Base-by-base conservation (phyloP, 2,329 filamentous ascomycete species). In the Epichloe typhina region DNA sequence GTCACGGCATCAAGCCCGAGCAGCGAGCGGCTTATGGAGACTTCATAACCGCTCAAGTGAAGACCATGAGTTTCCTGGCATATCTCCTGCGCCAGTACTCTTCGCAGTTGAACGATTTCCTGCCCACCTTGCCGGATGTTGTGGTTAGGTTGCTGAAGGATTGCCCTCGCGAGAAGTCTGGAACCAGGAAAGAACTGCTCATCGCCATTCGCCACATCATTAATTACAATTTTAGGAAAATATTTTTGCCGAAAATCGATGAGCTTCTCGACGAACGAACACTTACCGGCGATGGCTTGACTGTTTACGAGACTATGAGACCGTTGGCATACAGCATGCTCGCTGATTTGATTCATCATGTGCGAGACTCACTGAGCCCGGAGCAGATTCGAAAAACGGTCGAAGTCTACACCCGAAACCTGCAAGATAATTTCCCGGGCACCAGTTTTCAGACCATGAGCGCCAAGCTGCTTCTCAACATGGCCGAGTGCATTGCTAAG, bases 381-480 rank as follows among this genome's bases (percentile, higher is more conserved):
- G 85, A 91, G 57, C 93, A 97, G 69, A 98, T 99, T 55, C 82
- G 90, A 45, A 87, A 90, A 62, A 97, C 94, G 0, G 89, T 98
- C 9, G 88, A 95, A 63, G 93, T 98, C 4, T 99, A 98, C 67
- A 97, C 94, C 1, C 88, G 85, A 62, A 97, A 97, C 61, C 72
- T 98, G 21, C 89, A 95, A 62, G 93, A 97, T 65, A 88, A 88
- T 56, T 95, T 95, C 55, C 94, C 93, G 0, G 94, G 94, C 8
- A 97, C 94, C 0, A 98, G 91, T 66, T 98, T 98, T 63, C 94
- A 98, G 67, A 98, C 93, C 0, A 99, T 99, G 93, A 97, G 93
- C 60, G 94, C 93, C 0, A 98, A 97, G 66, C 74, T 99, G 3
- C 73, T 99, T 1, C 74, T 98, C 12, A 99, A 98, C 65, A 94